These are phyloP conservation scores for Penicillium paneum DNA, from an alignment of 2,329 filamentous ascomycete genomes.

Conservation along the genomic window DNA sequence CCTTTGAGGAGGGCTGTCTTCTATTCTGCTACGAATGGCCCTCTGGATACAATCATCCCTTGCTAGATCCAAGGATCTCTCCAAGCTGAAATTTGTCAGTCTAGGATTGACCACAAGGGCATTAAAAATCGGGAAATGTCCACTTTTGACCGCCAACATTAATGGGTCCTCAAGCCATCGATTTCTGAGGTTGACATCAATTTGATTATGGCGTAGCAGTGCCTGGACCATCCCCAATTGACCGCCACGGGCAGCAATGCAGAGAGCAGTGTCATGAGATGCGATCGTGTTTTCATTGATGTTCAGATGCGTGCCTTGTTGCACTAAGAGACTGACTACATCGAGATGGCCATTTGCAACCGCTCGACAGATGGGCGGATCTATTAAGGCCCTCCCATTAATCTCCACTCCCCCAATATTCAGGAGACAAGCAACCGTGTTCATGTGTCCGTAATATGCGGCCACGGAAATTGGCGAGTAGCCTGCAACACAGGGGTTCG, in stretches of 20 bases:
- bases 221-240: background rate
- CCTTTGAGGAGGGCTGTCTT: background rate
- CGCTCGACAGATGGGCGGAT: background rate
- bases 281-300: background rate
- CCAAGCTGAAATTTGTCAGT: background rate
- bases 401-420: background rate
- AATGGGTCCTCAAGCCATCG: background rate
- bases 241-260: background rate
- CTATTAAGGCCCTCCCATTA: background rate
- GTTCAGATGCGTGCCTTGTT: background rate
- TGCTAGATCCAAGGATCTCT: background rate
- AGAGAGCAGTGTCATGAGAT: background rate
- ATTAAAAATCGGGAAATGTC: background rate
- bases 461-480: background rate
- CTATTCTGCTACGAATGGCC: background rate
- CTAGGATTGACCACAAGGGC: background rate
- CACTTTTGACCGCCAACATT: background rate
- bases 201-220: background rate
- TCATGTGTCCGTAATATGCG: background rate
- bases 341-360: background rate
- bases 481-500: background rate
- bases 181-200: background rate
- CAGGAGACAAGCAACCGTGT: background rate
- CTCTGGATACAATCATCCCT: background rate
- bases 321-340: background rate